Base-by-base conservation (phyloP, 306 rosid species). In the Fagus sylvatica region DNA sequence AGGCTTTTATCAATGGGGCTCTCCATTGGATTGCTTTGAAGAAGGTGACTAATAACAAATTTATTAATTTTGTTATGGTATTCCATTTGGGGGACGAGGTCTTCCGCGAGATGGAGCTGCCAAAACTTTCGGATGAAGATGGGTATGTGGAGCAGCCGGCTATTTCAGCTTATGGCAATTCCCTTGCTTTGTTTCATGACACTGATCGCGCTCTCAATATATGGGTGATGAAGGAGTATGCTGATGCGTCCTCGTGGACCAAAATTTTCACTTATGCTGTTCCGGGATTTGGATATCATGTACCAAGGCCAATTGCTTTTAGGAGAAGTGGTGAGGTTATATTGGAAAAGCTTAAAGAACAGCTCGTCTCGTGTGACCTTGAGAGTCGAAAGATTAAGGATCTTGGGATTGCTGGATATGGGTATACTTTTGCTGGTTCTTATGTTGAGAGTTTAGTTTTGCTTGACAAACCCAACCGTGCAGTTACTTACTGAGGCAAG, bases 301-400 rank as follows among this genome's bases (percentile, higher is more conserved):
- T 54, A 36, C n/a, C 36, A 10, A 53, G 10, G 2, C 17, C 56
- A 8, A 4, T 53, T 1, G 62, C 49, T 10, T 5, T 72, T 9
- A 72, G 53, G 43, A 54, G 22, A 3, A 16, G 66, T 72, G 76
- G 76, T 6, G 51, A 72, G 13, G 22, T 72, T 48, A 46, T 72
- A 64, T 49, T 72, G 10, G 40, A 40, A 36, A 17, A 1, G 13
- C n/a, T 11, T 7, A 33, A 43, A 6, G 75, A 48, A 72, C 2
- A 0, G 17, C 54, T 37, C 13, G 4, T 54, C 11, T 39, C 22
- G n/a, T 8, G n/a, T 0, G 65, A 73, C 57, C 53, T 13, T 41
- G 4, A 28, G 55, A 36, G 53, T 3, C 12, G 37, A 19, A 15
- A 55, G 42, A 40, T 40, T 40, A 40, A 56, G n/a, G 30, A 36